phyloP scores from a whole-genome alignment of 192 early-diverging fungal species.

The Geranomyces variabilis region DNA sequence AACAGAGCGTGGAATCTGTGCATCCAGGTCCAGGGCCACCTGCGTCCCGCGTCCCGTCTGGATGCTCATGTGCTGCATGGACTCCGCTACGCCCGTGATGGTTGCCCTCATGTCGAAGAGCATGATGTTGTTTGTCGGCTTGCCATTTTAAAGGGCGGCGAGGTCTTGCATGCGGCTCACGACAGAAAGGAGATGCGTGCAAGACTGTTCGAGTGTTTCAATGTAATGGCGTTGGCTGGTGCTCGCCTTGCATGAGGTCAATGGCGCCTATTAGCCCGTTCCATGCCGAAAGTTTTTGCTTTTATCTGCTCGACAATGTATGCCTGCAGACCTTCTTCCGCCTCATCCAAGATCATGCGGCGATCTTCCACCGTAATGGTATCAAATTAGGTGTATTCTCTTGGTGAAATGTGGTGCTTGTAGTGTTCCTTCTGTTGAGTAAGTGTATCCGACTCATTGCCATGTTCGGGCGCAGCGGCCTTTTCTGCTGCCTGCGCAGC shows the following conservation, averaged over 20 bases:
- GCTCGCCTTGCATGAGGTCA: conserved; percentile 25
- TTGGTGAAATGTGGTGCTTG: neutral
- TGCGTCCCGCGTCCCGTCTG: conserved; percentile 12
- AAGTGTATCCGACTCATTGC: too few species aligned
- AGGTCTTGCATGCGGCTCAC: conserved; percentile 31
- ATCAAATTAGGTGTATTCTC: conserved; percentile 8
- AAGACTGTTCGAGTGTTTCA: conserved; percentile 26
- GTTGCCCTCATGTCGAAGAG: conserved; percentile 13
- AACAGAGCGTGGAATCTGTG: conserved; percentile 15
- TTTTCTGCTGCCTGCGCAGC: too few species aligned
- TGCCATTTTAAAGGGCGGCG: neutral
- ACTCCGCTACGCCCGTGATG: conserved; percentile 19
- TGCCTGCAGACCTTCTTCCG: neutral
- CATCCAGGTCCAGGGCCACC: conserved; percentile 15
- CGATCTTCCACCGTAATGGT: neutral
- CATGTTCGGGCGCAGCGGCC: too few species aligned
- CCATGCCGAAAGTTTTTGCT: neutral
- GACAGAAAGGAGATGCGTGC: conserved; percentile 12
- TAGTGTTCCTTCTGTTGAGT: conserved; percentile 9
- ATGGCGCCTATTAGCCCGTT: conserved; percentile 28
- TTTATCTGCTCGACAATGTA: conserved; percentile 1
- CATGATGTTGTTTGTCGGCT: conserved; percentile 9
- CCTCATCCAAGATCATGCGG: neutral
- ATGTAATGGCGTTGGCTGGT: conserved; percentile 27
- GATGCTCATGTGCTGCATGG: conserved; percentile 19